Base-by-base conservation (phyloP, 116 monocot species). In the Phalaenopsis hybrid region DNA sequence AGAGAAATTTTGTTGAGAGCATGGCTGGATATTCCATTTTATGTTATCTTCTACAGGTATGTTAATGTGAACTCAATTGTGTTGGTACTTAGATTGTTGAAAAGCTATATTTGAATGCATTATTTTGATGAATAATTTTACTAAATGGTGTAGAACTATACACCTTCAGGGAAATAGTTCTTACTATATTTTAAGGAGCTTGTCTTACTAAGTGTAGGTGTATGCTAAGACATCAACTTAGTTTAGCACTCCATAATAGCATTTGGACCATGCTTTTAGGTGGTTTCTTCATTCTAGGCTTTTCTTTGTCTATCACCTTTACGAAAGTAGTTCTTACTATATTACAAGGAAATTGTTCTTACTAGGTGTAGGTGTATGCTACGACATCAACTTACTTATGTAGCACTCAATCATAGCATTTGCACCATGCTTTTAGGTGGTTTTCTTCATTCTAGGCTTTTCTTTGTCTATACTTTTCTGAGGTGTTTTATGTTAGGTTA, bases 1-100 rank as follows among this genome's bases (percentile, higher is more conserved):
- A 98, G 98, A 95, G 98, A 86, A 98, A 95, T 67, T 98, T 98
- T 84, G 98, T 98, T 81, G 98, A 98, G 85, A 98, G 98, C 86
- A 98, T 98, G 98, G 98, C 98, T 74, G 98, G 98, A 79, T 98
- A 98, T 90, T 98, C 98, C 79, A 93, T 98, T 81, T 81, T 95
- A 65, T 98, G 95, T 81, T 98, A 98, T 86, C 89, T 98, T 74
- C 80, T 98, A 46, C 98, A 95, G 95, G 98, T 98, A 83, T 80
- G 67, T 17, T 41, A 78, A 21, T 41, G 28, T 65, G 65, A 6
- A 65, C 65, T 65, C 65, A 65, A 23, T 65, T 8, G 5, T 15
- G 41, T 41, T 76, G 13, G 6, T 44, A 41, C 15, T 44, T 76
- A 81, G 3, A 34, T 31, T 55, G 43, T 23, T 69, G 65, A 65